Base-by-base conservation (phyloP, 2,329 filamentous ascomycete genomes). In the Botryotinia calthae region DNA sequence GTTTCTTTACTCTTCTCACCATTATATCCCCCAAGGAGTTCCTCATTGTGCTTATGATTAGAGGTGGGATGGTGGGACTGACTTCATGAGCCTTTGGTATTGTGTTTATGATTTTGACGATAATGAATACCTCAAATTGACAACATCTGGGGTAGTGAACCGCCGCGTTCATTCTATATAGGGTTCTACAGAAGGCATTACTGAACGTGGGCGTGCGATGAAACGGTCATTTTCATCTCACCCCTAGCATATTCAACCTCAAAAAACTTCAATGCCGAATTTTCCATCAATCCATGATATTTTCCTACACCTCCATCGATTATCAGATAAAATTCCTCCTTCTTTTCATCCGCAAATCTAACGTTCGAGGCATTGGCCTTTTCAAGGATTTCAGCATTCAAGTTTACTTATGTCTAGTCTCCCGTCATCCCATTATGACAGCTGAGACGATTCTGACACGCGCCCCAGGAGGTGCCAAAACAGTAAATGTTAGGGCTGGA, bases 381-480 rank as follows among this genome's bases (percentile, higher is more conserved):
- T 16, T 28, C n/a, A 46, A 37, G 16, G 44, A 51, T 66, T 40
- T 54, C 7, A 54, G 54, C 34, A 40, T 61, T 64, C 16, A 51
- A 61, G 22, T 48, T 51, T 28, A 31, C n/a, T 18, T 31, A 72
- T 72, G 20, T 68, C 40, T 18, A 46, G 10, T 34, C 34, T 40
- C 44, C 37, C 37, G 40, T 67, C 61, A 34, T 62, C 68, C 74
- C 74, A 69, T 46, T 71, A 75, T 64, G 28, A 72, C 70, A 73
- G 63, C 56, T 78, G 79, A 79, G 79, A 80, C 79, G 75, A 72
- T 44, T 76, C 75, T 79, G 78, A 74, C 51, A 79, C 78, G 58
- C 51, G 63, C 63, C 70, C 61, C 51, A 46, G 28, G 42, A 28
- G 51, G 12, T 46, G 16, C 28, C 42, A 68, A 70, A 72, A 72